Base-by-base conservation (phyloP, 306 rosid genomes). In the Pterocarpus macrocarpus region DNA sequence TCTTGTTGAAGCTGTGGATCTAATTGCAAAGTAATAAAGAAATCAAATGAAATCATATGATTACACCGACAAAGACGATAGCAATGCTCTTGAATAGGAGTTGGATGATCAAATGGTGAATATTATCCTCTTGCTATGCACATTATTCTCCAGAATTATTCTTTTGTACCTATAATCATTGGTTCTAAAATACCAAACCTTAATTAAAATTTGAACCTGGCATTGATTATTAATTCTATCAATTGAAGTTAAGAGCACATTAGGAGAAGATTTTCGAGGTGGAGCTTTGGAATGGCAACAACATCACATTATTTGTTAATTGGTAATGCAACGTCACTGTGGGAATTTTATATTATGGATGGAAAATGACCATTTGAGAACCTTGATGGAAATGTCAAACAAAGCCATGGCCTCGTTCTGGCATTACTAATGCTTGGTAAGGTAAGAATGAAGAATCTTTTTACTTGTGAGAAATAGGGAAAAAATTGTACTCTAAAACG, bases 361-460 rank as follows among this genome's bases (percentile, higher is more conserved):
- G 68, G 86, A 89, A 82, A 87, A 81, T 71, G 88, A 83, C 83
- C 68, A 62, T 44, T 89, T 79, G 47, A 82, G 75, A 77, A 63
- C 61, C 80, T 87, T 71, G 71, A 57, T 78, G 72, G 62, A 66
- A 77, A 50, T 75, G 80, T 79, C 76, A 88, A 82, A 47, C 86
- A 69, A 4, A 79, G 45, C 30, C 73, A 28, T 71, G 75, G 80
- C 76, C 44, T 64, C 50, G 38, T 82, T 64, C 71, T 58, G n/a
- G 44, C 7, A 45, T 14, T 55, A 8, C 32, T 22, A 22, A 22
- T 22, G 28, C 5, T 55, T 55, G 65, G 17, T 53, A 55, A 17
- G 77, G 11, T 22, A 22, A 22, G 28, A 22, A 22, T 22, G 28
- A 55, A 4, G 7, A 56, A 56, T 5, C 11, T 1, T 4, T 16